Evolutionary conservation across 441 rosid genomes (phyloP).

Genomic region (Eutrema salsugineum): DNA sequence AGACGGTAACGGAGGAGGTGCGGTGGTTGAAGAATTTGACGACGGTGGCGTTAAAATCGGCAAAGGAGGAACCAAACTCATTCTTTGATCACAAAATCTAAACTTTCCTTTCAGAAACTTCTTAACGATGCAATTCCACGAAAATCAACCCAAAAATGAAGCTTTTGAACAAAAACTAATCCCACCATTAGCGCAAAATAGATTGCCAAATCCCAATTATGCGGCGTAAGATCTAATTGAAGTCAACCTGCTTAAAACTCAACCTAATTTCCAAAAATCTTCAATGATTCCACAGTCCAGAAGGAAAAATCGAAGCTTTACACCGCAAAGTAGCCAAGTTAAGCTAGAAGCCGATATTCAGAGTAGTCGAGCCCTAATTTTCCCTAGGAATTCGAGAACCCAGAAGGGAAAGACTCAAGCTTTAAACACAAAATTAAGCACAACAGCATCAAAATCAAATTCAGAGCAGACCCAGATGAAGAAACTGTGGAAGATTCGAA

Average conservation of each 20-base stretch:
- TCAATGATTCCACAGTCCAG: not conserved
- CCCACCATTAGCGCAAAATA: not conserved
- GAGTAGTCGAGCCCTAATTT: too few relatives aligned
- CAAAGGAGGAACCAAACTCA: constrained; percentile 44
- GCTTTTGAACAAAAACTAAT: constrained; percentile 11
- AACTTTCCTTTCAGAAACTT: not conserved
- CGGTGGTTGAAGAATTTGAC: constrained; percentile 36
- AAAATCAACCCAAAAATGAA: not conserved
- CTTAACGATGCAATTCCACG: not conserved
- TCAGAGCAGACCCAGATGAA: constrained; percentile 14
- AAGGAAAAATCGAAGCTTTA: not conserved
- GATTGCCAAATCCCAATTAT: not conserved
- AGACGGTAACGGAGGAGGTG: constrained; percentile 43
- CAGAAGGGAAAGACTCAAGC: not conserved
- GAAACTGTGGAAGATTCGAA: constrained; percentile 7
- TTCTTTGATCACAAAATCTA: constrained; percentile 28
- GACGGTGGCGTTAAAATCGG: constrained; percentile 38
- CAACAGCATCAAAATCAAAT: not conserved
- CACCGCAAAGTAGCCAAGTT: too few relatives aligned
- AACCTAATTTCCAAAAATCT: not conserved
- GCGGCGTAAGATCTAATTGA: not conserved
- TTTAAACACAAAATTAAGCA: not conserved
- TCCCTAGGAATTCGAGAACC: not conserved
- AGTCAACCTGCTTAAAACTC: constrained; percentile 1
- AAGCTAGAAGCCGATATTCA: too few relatives aligned